These are phyloP conservation scores for Sesbania bispinosa DNA, from an alignment of 306 rosid genomes.

Conservation along the genomic window DNA sequence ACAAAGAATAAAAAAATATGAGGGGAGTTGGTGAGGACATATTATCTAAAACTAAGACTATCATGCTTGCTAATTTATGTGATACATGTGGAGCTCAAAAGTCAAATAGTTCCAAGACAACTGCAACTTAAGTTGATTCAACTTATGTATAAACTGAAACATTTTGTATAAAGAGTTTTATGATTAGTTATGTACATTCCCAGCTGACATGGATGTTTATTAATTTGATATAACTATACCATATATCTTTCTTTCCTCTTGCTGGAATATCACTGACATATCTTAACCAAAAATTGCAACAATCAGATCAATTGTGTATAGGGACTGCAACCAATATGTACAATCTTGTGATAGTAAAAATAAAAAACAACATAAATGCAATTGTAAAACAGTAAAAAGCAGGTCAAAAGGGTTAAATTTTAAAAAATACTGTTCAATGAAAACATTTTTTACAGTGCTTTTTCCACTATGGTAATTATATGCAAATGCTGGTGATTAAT, in stretches of 20 bases:
- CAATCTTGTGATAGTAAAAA: not conserved
- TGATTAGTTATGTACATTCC: constrained; percentile 7
- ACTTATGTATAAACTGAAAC: not conserved
- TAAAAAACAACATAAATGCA: constrained; percentile 3
- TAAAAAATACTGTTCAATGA: not conserved
- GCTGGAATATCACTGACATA: constrained; percentile 14
- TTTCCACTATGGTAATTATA: not conserved
- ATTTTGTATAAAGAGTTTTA: not conserved
- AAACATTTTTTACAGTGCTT: not conserved
- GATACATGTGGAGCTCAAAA: not conserved
- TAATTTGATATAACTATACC: not conserved
- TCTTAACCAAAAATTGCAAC: constrained; percentile 6
- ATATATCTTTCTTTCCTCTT: not conserved
- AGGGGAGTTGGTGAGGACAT: not conserved
- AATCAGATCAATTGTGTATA: not conserved
- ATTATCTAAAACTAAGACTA: not conserved
- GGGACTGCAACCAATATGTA: not conserved
- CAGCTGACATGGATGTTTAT: not conserved
- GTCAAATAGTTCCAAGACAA: constrained; percentile 19
- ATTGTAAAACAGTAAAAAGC: not conserved
- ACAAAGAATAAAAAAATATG: not conserved
- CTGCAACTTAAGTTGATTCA: constrained; percentile 15
- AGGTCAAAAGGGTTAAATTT: not conserved
- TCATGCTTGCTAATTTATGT: not conserved
- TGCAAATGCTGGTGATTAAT: not conserved